A percentile compares a stretch with the other conserved stretches of the same genome.
These are phyloP conservation scores for Clonostachys rhizophaga DNA, from an alignment of 2,329 filamentous ascomycete species.

Conservation along the genomic window DNA sequence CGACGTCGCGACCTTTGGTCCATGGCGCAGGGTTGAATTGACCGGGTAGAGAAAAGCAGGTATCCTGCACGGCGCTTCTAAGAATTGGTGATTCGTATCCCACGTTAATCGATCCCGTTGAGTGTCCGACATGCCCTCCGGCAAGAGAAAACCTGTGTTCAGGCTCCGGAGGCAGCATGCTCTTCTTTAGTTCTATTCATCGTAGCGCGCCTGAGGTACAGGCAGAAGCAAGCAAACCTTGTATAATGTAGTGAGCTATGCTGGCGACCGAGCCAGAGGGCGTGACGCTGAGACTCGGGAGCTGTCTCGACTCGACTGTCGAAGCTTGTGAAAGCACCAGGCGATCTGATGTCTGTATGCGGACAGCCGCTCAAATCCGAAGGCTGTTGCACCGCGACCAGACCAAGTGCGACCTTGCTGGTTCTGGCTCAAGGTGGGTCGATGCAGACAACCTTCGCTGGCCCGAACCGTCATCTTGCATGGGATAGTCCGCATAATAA, in stretches of 20 bases:
- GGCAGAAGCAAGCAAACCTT: too few relatives aligned
- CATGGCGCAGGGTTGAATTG: constrained; percentile 49
- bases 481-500: neutral
- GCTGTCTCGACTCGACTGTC: too few relatives aligned
- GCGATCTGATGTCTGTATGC: too few relatives aligned
- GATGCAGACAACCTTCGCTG: neutral
- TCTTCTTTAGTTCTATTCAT: too few relatives aligned
- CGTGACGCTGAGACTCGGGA: too few relatives aligned
- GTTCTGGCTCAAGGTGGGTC: constrained; percentile 22
- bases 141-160: neutral
- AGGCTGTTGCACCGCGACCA: too few relatives aligned
- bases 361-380: too few relatives aligned
- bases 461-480: constrained; percentile 1
- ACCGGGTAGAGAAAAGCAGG: constrained; percentile 49
- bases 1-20: constrained; percentile 27
- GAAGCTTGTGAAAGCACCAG: too few relatives aligned
- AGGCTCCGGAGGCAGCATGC: constrained; percentile 1
- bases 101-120: constrained; percentile 59
- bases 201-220: too few relatives aligned
- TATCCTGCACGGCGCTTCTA: constrained; percentile 48
- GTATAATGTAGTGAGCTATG: too few relatives aligned
- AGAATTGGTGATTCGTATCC: constrained; percentile 57
- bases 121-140: constrained; percentile 49
- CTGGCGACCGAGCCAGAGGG: too few relatives aligned
- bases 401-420: too few relatives aligned